Evolutionary conservation across 495 filamentous ascomycete genomes (phyloP), one percentile per base, ranked within the genome.

Genomic region (Xeromyces bisporus): DNA sequence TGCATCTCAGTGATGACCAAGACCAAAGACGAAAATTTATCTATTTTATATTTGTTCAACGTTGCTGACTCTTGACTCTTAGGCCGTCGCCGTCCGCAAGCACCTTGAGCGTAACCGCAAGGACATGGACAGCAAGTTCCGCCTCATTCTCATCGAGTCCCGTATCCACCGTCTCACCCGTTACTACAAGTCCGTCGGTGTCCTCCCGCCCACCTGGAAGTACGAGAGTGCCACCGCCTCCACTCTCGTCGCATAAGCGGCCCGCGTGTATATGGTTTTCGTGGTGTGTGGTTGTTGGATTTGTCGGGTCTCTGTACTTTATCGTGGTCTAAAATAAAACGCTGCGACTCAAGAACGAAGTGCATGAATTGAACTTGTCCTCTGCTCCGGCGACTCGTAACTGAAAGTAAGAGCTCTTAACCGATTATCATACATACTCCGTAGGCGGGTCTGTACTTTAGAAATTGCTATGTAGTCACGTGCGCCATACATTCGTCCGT

Each of bases 71-170:
- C 7, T 20, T 21, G 18, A 13, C 8, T 18, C 18, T 20, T 21
- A 85, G 83, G 87, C 87, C 48, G 87, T 94, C 53, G 77, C 87
- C 53, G 89, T 99, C 67, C 89, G 91, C 66, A 99, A 99, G 82
- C 91, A 96, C 67, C 82, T 99, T 44, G 86, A 96, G 73, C 79
- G 83, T 64, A 99, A 99, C 75, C 85, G 89, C 62, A 99, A 99
- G 73, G 89, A 96, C 76, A 91, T 83, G 67, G 89, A 96, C 71
- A 77, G 74, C 72, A 97, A 97, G 72, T 94, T 97, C 80, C 85
- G 87, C 53, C 77, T 99, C 36, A 96, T 99, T 80, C 79, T 99
- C 39, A 86, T 99, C 67, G 89, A 99, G 76, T 96, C 89, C 53
- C 83, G 91, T 58, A 96, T 99, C 67, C 91, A 94, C 75, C 84